Evolutionary conservation across 257 asterid species (phyloP).

Genomic region (Solanum chmielewskii): DNA sequence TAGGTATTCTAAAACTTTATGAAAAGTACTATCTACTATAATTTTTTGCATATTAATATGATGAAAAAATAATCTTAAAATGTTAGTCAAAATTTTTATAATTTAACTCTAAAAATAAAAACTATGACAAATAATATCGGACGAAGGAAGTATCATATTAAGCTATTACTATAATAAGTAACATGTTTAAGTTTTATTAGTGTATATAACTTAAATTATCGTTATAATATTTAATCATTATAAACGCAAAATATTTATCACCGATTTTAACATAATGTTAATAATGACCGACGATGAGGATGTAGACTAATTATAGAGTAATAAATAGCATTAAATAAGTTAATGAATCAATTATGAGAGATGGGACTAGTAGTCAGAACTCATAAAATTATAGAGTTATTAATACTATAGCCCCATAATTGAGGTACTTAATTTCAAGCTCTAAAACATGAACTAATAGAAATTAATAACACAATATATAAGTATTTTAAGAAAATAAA

Average conservation of each 20-base stretch:
- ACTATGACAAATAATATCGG: too few species aligned
- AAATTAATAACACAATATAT: background rate
- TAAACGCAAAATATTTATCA: background rate
- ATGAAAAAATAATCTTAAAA: too few species aligned
- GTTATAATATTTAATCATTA: background rate
- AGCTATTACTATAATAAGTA: background rate
- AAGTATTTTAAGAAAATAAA: background rate
- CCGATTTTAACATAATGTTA: background rate
- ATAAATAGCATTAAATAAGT: constrained; percentile 25
- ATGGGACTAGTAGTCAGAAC: background rate
- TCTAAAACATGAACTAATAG: background rate
- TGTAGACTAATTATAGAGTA: constrained; percentile 14
- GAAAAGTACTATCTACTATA: too few species aligned
- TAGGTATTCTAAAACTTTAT: too few species aligned
- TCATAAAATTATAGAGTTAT: background rate
- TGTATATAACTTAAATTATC: too few species aligned
- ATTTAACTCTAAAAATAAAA: too few species aligned
- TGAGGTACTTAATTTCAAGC: background rate
- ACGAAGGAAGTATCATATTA: rapidly evolving
- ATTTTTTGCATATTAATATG: too few species aligned
- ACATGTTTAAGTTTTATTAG: too few species aligned
- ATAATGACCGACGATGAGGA: constrained; percentile 25
- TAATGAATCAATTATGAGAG: background rate
- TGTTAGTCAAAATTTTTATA: too few species aligned
- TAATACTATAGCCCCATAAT: background rate